Percentiles rank a stretch among this genome's conserved stretches.
Conservation (phyloP, 768 basidiomycete genomes). For the Boletus rubescentipes region DNA sequence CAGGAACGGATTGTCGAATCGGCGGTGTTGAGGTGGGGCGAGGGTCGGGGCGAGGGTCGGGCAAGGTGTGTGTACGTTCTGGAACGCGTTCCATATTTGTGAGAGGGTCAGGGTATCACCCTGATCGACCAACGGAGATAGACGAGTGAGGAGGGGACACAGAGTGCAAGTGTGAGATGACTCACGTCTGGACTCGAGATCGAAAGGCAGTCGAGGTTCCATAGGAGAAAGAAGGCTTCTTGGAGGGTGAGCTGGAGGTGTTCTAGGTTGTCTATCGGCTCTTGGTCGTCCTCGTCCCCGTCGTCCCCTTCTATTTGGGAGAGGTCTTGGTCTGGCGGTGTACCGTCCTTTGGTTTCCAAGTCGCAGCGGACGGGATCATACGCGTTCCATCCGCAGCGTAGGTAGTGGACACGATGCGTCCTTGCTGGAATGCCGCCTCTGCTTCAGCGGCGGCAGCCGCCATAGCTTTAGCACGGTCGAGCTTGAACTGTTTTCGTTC, state of each 20-base stretch:
- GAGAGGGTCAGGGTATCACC: slow-evolving; percentile 51
- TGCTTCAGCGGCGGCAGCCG: slow-evolving; percentile 75
- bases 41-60: slow-evolving; percentile 31
- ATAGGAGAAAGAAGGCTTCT: slow-evolving; percentile 87
- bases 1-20: slow-evolving; percentile 91
- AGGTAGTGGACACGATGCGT: slow-evolving; percentile 56
- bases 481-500: slow-evolving; percentile 93
- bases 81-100: slow-evolving; percentile 67
- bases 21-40: slow-evolving; percentile 31
- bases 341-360: slow-evolving; percentile 56
- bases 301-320: slow-evolving; percentile 26
- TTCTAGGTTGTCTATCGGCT: slow-evolving; percentile 70
- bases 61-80: slow-evolving; percentile 49
- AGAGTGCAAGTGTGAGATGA: neutral
- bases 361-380: slow-evolving; percentile 77
- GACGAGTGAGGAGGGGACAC: neutral
- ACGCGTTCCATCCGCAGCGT: slow-evolving; percentile 47
- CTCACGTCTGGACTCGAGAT: slow-evolving; percentile 67
- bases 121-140: slow-evolving; percentile 33
- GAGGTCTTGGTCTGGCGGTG: slow-evolving; percentile 14
- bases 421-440: slow-evolving; percentile 76
- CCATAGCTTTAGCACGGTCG: slow-evolving; percentile 87
- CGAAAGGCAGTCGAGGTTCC: slow-evolving; percentile 81
- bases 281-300: slow-evolving; percentile 45
- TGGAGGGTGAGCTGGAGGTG: slow-evolving; percentile 88